phyloP scores from a whole-genome alignment of 2,329 filamentous ascomycete genomes.

The Aspergillus sp. region DNA sequence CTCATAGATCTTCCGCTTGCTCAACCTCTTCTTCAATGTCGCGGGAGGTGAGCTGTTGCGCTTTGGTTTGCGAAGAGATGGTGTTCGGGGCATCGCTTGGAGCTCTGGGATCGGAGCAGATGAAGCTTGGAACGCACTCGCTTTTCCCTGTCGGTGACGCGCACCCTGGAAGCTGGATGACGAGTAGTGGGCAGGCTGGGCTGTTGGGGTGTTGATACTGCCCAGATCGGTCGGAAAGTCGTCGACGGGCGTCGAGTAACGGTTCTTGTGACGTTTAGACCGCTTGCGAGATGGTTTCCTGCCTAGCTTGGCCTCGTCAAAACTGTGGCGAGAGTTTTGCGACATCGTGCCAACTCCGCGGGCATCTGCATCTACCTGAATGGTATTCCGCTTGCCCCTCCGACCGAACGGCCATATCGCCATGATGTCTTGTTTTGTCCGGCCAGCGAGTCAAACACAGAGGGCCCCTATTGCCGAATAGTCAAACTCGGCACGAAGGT shows the following conservation, averaged over 20 bases:
- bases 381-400: slow-evolving; percentile 66
- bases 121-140: slow-evolving; percentile 35
- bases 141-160: slow-evolving; percentile 19
- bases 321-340: slow-evolving; percentile 30
- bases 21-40: slow-evolving; percentile 67
- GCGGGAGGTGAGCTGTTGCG: slow-evolving; percentile 53
- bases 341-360: slow-evolving; percentile 36
- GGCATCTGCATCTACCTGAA: slow-evolving; percentile 55
- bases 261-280: slow-evolving; percentile 35
- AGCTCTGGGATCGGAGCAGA: slow-evolving; percentile 38
- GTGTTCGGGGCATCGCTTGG: slow-evolving; percentile 44
- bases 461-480: slow-evolving; percentile 17
- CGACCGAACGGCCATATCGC: slow-evolving; percentile 81
- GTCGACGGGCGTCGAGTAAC: slow-evolving; percentile 27
- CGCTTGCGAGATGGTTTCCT: slow-evolving; percentile 35
- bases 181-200: slow-evolving; percentile 17
- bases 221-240: slow-evolving; percentile 17
- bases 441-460: slow-evolving; percentile 22
- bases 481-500: slow-evolving; percentile 18
- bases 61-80: slow-evolving; percentile 56
- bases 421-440: slow-evolving; percentile 52
- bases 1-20: slow-evolving; percentile 74
- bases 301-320: slow-evolving; percentile 26
- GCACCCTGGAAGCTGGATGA: slow-evolving; percentile 24
- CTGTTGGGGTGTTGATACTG: slow-evolving; percentile 14